These are phyloP conservation scores for Alternaria dauci DNA, from an alignment of 2,329 filamentous ascomycete species.

Conservation along the genomic window DNA sequence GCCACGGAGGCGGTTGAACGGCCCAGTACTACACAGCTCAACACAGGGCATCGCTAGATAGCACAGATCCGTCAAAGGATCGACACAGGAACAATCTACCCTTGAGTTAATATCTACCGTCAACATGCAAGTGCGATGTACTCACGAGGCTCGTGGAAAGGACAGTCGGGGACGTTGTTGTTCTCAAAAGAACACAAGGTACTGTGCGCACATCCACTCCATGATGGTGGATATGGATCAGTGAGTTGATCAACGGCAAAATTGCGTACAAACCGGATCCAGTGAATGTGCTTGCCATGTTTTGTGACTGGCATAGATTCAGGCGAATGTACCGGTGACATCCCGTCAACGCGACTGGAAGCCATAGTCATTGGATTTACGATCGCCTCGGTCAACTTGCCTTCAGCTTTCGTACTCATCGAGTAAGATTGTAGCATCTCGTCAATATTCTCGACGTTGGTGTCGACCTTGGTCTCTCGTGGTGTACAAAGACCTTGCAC, in stretches of 20 bases:
- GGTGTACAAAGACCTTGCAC: background rate
- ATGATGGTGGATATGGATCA: slow-evolving; percentile 10
- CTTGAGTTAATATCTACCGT: background rate
- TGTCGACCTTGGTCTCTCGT: background rate
- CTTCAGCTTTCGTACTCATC: background rate
- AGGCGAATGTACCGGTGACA: background rate
- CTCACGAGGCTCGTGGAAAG: slow-evolving; percentile 32
- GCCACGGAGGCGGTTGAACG: slow-evolving; percentile 31
- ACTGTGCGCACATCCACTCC: slow-evolving; percentile 10
- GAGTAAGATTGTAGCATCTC: background rate
- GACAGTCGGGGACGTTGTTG: slow-evolving; percentile 30
- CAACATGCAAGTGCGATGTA: background rate
- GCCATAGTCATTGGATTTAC: background rate
- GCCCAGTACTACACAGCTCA: slow-evolving; percentile 22
- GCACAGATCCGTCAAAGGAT: slow-evolving; percentile 31
- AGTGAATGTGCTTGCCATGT: slow-evolving; percentile 30
- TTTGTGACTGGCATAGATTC: slow-evolving; percentile 7
- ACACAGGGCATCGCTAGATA: slow-evolving; percentile 29
- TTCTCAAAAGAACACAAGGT: slow-evolving; percentile 26
- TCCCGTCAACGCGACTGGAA: background rate
- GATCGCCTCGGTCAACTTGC: background rate
- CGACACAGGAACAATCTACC: slow-evolving; percentile 25
- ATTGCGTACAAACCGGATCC: slow-evolving; percentile 22
- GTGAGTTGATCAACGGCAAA: slow-evolving; percentile 31
- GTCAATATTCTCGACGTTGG: background rate